Base-by-base conservation (phyloP, 805 yeast genomes). In the Wickerhamomyces canadensis region DNA sequence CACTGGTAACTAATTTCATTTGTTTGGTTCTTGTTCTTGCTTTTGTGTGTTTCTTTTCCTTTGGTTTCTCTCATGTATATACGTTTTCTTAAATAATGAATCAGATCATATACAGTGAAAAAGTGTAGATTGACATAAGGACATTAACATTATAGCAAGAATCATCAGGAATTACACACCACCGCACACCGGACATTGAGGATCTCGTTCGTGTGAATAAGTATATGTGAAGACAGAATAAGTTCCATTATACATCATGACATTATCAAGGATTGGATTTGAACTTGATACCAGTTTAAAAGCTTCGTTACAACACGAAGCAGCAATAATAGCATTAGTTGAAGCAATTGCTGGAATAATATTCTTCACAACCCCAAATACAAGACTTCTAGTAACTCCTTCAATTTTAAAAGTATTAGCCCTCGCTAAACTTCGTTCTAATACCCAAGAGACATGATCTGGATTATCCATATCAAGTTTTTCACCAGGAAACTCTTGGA, bases 261-360 rank as follows among this genome's bases (percentile, higher is more conserved):
- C 84, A 61, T 87, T 89, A 42, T 77, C 74, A 47, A 84, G 60
- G 14, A 64, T 62, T 0, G 88, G 91, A 43, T 78, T 77, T 39
- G 78, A 66, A 37, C 80, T 76, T 2, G 95, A 78, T 30, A 85
- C 71, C 18, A 88, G 66, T 54, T 89, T 89, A 58, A 86, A 75
- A 2, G 83, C 85, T 57, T 88, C 96, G 45, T 83, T 84, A 54
- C 93, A 83, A 56, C 95, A 84, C 6, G 87, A 71, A 0, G 93
- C 94, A 0, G 97, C 96, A 23, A 91, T 76, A 17, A 91, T 72
- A 3, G 98, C 95, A 57, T 93, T 91, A 0, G 97, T 89, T 2
- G 95, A 81, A 1, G 96, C 96, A 37, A 89, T 84, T 2, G 96
- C 89, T 0, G 98, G 98, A 9, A 91, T 83, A 42, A 91, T 89